Base-by-base conservation (phyloP, 257 asterid genomes). In the Capsicum rhomboideum region DNA sequence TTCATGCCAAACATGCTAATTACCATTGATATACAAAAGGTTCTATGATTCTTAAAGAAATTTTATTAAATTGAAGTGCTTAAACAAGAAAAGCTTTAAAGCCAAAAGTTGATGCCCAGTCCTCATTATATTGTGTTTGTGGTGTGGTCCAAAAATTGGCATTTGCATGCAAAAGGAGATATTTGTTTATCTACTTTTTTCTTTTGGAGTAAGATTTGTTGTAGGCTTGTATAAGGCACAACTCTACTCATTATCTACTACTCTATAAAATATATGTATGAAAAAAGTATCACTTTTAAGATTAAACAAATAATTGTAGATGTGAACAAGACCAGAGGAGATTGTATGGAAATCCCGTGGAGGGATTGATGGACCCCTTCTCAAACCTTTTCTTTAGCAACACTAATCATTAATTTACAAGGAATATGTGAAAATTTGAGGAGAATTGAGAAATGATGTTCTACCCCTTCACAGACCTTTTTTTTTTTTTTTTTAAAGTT, bases 1-100 rank as follows among this genome's bases (percentile, higher is more conserved):
- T 68, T 83, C 85, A 87, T 49, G 80, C 88, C 86, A 85, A 85
- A 79, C 90, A 58, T 79, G 81, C 56, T 63, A 77, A 42, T 29
- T 69, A 80, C 75, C 82, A 78, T 58, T 26, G 80, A 23, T 49
- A 31, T 77, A 50, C 61, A 44, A 64, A 52, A 71, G 64, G 14
- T 83, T 77, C 17, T 49, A 67, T 28, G 77, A 68, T 86, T 31
- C 55, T 13, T 71, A 40, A 52, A 54, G 83, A 82, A 86, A 55
- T 64, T 34, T 72, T 52, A 84, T 59, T 42, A 53, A 81, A 82
- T 17, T 53, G 80, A 21, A 80, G 84, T 82, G 83, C 77, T 44
- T 74, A 80, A 84, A 49, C 8, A 8, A 75, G 37, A 86, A 67
- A 78, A 21, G 8, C 34, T 12, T 56, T 37, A 31, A 37, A 55